Evolutionary conservation across 352 stramenopile genomes (phyloP).

Genomic region (Globisporangium heterothallicum): DNA sequence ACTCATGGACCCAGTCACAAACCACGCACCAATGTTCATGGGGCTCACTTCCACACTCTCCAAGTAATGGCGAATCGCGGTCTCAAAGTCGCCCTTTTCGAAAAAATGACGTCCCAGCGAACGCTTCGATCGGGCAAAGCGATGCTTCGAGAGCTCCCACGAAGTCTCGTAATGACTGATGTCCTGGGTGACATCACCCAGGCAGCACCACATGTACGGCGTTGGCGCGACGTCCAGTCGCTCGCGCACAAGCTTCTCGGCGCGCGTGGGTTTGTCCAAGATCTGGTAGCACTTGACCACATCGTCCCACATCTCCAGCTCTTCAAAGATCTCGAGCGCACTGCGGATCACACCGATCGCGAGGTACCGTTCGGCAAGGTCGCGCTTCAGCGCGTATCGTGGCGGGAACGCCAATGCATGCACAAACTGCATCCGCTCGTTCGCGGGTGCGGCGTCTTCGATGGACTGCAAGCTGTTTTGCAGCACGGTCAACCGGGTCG

Average conservation of each 20-base stretch:
- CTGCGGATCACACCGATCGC: slow-evolving; percentile 84
- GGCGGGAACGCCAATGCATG: slow-evolving; percentile 92
- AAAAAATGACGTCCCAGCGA: slow-evolving; percentile 88
- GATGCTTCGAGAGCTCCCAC: slow-evolving; percentile 88
- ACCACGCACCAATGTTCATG: slow-evolving; percentile 90
- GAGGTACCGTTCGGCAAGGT: slow-evolving; percentile 92
- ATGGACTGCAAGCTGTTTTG: slow-evolving; percentile 80
- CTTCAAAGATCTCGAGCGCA: slow-evolving; percentile 91
- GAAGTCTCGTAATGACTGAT: slow-evolving; percentile 87
- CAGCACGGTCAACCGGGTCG: slow-evolving; percentile 89
- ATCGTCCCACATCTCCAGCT: slow-evolving; percentile 96
- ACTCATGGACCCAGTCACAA: slow-evolving; percentile 86
- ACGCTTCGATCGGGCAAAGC: slow-evolving; percentile 90
- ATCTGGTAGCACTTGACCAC: slow-evolving; percentile 94
- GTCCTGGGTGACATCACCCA: slow-evolving; percentile 92
- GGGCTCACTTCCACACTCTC: slow-evolving; percentile 85
- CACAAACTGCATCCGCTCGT: slow-evolving; percentile 89
- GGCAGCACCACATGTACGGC: slow-evolving; percentile 92
- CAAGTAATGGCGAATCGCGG: slow-evolving; percentile 75
- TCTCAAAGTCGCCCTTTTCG: slow-evolving; percentile 77
- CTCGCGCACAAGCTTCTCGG: slow-evolving; percentile 87
- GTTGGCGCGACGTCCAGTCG: slow-evolving; percentile 80
- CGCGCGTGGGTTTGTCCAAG: slow-evolving; percentile 87
- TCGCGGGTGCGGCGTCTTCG: slow-evolving; percentile 87
- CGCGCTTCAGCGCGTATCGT: slow-evolving; percentile 90